Evolutionary conservation across 108 stramenopile species (phyloP).

Genomic region (Skeletonema marinoi): DNA sequence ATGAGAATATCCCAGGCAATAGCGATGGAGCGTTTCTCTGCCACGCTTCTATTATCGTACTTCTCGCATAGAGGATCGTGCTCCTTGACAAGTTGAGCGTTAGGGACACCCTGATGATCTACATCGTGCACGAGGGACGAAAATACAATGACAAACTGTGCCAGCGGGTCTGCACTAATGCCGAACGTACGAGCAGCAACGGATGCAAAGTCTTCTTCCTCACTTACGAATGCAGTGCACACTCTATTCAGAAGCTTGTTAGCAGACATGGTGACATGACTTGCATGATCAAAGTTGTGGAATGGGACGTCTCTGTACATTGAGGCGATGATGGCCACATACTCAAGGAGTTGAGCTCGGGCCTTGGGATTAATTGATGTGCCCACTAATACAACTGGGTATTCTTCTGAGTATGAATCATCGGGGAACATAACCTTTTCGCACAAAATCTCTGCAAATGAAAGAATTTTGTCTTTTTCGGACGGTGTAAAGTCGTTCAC

Average conservation of each 20-base stretch:
- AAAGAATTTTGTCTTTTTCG: neutral
- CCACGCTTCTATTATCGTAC: constrained; percentile 43
- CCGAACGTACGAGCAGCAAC: constrained; percentile 50
- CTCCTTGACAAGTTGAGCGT: constrained; percentile 56
- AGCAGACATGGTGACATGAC: constrained; percentile 52
- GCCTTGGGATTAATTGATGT: neutral
- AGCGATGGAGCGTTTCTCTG: constrained; percentile 56
- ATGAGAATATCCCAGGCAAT: constrained; percentile 56
- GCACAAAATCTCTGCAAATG: neutral
- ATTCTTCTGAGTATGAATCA: constrained; percentile 3
- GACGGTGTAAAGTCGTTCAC: neutral
- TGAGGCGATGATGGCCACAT: constrained; percentile 6
- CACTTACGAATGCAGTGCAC: constrained; percentile 36
- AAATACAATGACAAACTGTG: constrained; percentile 57
- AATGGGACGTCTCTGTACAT: constrained; percentile 51
- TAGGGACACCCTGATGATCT: constrained; percentile 63
- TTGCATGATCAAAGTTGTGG: constrained; percentile 61
- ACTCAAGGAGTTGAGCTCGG: neutral
- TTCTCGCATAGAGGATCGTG: constrained; percentile 18
- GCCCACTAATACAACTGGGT: constrained; percentile 6
- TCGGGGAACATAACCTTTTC: constrained; percentile 3
- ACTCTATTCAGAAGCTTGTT: constrained; percentile 50
- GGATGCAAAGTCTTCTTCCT: constrained; percentile 21
- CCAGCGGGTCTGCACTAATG: constrained; percentile 59
- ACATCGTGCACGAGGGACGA: constrained; percentile 70